These are phyloP conservation scores for Alternaria panax DNA, from an alignment of 2,329 filamentous ascomycete genomes.

Conservation along the genomic window DNA sequence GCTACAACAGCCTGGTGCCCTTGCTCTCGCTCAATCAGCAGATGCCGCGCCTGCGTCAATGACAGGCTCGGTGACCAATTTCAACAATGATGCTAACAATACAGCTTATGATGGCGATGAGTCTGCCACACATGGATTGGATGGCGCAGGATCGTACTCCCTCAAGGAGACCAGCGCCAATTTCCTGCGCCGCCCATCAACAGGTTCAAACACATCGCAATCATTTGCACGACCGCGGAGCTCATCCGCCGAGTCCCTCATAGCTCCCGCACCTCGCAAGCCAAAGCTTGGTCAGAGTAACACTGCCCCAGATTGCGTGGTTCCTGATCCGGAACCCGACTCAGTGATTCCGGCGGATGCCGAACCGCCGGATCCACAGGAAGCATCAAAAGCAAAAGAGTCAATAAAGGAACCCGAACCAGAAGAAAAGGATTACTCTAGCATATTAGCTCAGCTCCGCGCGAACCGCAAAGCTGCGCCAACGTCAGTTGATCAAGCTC, in stretches of 20 bases:
- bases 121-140: constrained; percentile 19
- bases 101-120: constrained; percentile 20
- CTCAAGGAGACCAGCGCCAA: constrained; percentile 43
- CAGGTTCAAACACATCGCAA: constrained; percentile 33
- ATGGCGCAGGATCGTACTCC: constrained; percentile 35
- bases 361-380: constrained; percentile 18
- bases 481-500: constrained; percentile 27
- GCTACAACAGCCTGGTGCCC: constrained; percentile 25
- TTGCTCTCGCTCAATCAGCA: constrained; percentile 36
- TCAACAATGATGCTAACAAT: constrained; percentile 18
- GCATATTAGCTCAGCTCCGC: constrained; percentile 40
- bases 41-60: constrained; percentile 30
- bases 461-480: constrained; percentile 39
- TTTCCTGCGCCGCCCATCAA: constrained; percentile 42
- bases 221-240: constrained; percentile 22
- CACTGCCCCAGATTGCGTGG: constrained; percentile 21
- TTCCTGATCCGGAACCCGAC: constrained; percentile 13
- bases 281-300: constrained; percentile 22
- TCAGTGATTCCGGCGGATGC: constrained; percentile 35
- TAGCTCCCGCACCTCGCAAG: constrained; percentile 23
- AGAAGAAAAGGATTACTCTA: constrained; percentile 43
- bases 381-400: constrained; percentile 17
- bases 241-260: constrained; percentile 32
- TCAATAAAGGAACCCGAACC: constrained; percentile 14
- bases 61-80: constrained; percentile 23